These are phyloP conservation scores for Oidiodendron maius DNA, from an alignment of 495 filamentous ascomycete species.

Conservation along the genomic window DNA sequence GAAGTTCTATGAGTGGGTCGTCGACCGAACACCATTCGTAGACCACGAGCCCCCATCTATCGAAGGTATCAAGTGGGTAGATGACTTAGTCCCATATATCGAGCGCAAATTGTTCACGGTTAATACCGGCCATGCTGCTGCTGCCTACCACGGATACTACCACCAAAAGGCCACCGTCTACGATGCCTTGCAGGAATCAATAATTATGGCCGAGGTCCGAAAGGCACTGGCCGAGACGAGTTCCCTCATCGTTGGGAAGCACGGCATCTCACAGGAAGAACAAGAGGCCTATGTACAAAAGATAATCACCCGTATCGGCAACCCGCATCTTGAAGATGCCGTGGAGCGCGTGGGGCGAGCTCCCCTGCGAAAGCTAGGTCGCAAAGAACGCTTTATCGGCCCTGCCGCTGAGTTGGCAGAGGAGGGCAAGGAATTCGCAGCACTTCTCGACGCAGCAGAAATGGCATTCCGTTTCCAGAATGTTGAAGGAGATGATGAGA, in stretches of 20 bases:
- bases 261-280: constrained; percentile 68
- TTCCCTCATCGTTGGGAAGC: constrained; percentile 77
- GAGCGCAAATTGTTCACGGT: constrained; percentile 99
- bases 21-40: constrained; percentile 77
- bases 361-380: constrained; percentile 83
- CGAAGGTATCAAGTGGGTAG: constrained; percentile 85
- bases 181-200: constrained; percentile 62
- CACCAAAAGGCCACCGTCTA: constrained; percentile 79
- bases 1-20: constrained; percentile 98
- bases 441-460: constrained; percentile 70
- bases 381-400: constrained; percentile 92
- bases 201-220: constrained; percentile 69
- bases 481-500: constrained; percentile 83
- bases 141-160: constrained; percentile 89
- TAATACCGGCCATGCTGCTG: constrained; percentile 96
- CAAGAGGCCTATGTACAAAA: constrained; percentile 87
- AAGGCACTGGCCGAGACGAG: constrained; percentile 76
- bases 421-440: constrained; percentile 60
- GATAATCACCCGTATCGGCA: constrained; percentile 88
- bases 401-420: constrained; percentile 83
- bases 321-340: constrained; percentile 87
- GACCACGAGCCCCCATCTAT: constrained; percentile 54
- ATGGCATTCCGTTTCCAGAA: constrained; percentile 91
- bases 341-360: constrained; percentile 95
- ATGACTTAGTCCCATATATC: constrained; percentile 88